Evolutionary conservation across 2,329 filamentous ascomycete species (phyloP).

Genomic region (Penicillium expansum): DNA sequence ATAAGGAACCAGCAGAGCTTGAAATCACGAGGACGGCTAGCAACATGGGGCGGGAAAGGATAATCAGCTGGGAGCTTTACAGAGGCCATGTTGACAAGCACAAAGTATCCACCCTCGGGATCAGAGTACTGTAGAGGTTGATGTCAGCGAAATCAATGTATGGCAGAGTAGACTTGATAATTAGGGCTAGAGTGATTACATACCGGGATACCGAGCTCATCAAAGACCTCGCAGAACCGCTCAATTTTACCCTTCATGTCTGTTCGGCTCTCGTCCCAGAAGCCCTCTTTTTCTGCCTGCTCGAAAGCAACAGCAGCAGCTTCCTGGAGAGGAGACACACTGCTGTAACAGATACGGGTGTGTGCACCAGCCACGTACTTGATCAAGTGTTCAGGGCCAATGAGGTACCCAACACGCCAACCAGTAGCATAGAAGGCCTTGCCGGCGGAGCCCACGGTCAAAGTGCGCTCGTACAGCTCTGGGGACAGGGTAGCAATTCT

Average conservation of each 20-base stretch:
- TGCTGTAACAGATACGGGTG: conserved; percentile 93
- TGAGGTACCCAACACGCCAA: conserved; percentile 94
- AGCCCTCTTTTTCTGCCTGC: conserved; percentile 75
- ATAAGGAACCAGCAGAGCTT: conserved; percentile 96
- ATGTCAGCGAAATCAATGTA: not conserved
- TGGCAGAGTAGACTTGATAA: not conserved
- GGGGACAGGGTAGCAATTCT: conserved; percentile 86
- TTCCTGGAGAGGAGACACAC: conserved; percentile 90
- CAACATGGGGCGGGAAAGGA: conserved; percentile 85
- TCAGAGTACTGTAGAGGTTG: conserved; percentile 63
- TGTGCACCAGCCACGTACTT: conserved; percentile 90
- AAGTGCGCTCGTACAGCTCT: conserved; percentile 79
- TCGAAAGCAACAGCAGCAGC: conserved; percentile 93
- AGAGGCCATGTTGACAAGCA: conserved; percentile 88
- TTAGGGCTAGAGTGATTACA: conserved; percentile 12
- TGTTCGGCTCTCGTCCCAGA: conserved; percentile 78
- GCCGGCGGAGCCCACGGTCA: conserved; percentile 92
- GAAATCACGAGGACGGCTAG: conserved; percentile 83
- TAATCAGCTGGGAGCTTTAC: conserved; percentile 82
- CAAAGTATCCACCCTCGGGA: conserved; percentile 95
- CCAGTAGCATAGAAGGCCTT: conserved; percentile 99
- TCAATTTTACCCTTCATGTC: conserved; percentile 91
- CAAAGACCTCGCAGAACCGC: conserved; percentile 78
- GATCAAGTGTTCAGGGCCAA: conserved; percentile 83
- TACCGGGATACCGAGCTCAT: conserved; percentile 67